Evolutionary conservation across 306 rosid genomes (phyloP), one percentile per base, ranked within the genome.

Genomic region (Castanea mollissima): DNA sequence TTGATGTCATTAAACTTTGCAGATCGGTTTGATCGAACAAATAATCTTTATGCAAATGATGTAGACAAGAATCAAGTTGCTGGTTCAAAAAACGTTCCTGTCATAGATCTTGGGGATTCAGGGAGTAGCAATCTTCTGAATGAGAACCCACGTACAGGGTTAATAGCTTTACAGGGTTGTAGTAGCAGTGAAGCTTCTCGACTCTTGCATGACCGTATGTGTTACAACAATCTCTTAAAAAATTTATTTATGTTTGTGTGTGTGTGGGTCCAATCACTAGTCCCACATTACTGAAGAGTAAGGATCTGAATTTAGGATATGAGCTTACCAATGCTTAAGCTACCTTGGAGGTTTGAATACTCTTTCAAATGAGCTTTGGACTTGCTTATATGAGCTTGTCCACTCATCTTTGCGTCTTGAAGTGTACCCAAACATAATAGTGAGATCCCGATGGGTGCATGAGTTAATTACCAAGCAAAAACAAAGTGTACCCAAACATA

Each of bases 201-300:
- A 79, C 88, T 91, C 81, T 87, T 89, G 73, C 82, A 72, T 78
- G 82, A 89, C 34, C 93, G 92, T 91, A 85, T 73, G 97, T 85
- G 41, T 55, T 55, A 62, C 29, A 15, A 18, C 51, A 60, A 59
- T 75, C 78, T 18, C 63, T 79, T 65, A 49, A 6, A 4, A 71
- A 59, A 9, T 5, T 4, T 16, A 32, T 69, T 79, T 83, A 57
- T 55, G 35, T 82, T 18, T 77, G 60, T 63, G 78, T 60, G 27
- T 46, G 57, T 64, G 20, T 63, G 78, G 20, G 2, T 69, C 21
- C 29, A 60, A 62, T 81, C 51, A 18, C 20, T 68, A 23, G 31
- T 59, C 46, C 46, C 46, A 41, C 11, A 41, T 8, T 41, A 41
- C 46, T 41, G 73, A 67, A 31, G 25, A 38, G 54, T 49, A 49